Base-by-base conservation (phyloP, 2,329 filamentous ascomycete genomes). In the Emergomyces pasteurianus region DNA sequence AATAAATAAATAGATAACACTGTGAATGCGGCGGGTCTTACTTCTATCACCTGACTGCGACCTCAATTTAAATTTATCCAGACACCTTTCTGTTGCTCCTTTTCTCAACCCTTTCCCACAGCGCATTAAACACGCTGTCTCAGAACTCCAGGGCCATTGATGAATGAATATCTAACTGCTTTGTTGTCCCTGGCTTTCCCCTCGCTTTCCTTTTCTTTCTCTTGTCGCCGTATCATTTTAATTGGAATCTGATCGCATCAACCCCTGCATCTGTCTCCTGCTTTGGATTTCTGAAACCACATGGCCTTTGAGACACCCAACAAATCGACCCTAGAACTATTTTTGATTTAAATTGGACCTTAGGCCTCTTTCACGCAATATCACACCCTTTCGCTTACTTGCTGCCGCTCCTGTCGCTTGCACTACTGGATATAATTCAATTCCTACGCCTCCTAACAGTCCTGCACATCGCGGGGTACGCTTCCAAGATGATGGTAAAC, bases 401-500 rank as follows among this genome's bases (percentile, higher is more conserved):
- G 8, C 16, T 46, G 16, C 16, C 34, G 7, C 46, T 26, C 7
- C 42, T 21, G 8, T 18, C 21, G n/a, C n/a, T 7, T 21, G 18
- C n/a, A 43, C 40, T 43, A n/a, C 12, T 49, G 2, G 2, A 2
- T 49, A 49, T 12, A 31, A 10, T 2, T 21, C 23, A 31, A 9
- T 5, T 18, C 3, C 18, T 34, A 18, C 52, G 21, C 10, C 34
- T 21, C 34, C 23, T 21, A 54, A 5, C 52, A 18, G 21, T 54
- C 52, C 52, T 21, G 21, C n/a, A n/a, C 8, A 10, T 36, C 52
- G 31, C 34, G 2, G 21, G 16, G 18, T 38, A 12, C n/a, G 3
- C n/a, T 16, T 54, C 21, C 58, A 53, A 23, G 21, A 84, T 83
- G 81, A 83, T 84, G 69, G 79, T 86, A 74, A 86, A 85, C 76